Evolutionary conservation across 2,329 filamentous ascomycete species (phyloP).

Genomic region (Botrytis sinoallii): DNA sequence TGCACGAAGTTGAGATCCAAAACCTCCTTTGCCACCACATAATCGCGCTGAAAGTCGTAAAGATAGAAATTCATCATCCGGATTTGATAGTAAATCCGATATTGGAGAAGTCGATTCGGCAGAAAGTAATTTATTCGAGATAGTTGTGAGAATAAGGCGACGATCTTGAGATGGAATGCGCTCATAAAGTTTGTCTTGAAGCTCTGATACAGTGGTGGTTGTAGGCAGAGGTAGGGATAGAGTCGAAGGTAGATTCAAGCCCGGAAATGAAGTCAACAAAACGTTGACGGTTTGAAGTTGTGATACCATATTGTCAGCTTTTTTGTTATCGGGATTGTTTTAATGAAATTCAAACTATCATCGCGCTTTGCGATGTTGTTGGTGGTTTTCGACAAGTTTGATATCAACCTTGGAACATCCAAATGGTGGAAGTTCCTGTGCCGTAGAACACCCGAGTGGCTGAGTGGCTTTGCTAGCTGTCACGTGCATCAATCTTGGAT

Average conservation of each 20-base stretch:
- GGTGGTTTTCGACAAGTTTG: background rate
- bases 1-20: slow-evolving; percentile 93
- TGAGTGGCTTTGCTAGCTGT: background rate
- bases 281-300: slow-evolving; percentile 65
- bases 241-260: slow-evolving; percentile 78
- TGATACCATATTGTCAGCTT: slow-evolving; percentile 48
- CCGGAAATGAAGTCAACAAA: slow-evolving; percentile 79
- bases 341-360: background rate
- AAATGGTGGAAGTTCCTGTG: background rate
- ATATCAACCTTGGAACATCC: background rate
- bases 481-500: background rate
- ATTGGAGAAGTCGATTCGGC: slow-evolving; percentile 53
- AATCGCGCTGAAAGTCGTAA: slow-evolving; percentile 76
- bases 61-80: slow-evolving; percentile 68
- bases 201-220: slow-evolving; percentile 62
- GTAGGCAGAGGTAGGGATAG: slow-evolving; percentile 70
- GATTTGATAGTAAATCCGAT: slow-evolving; percentile 56
- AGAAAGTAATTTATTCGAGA: slow-evolving; percentile 69
- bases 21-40: slow-evolving; percentile 94
- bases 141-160: slow-evolving; percentile 76
- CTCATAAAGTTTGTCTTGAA: slow-evolving; percentile 60
- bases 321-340: background rate
- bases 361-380: background rate
- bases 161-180: slow-evolving; percentile 56
- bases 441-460: background rate